Evolutionary conservation across 371 early-diverging fungal species (phyloP), one percentile per base, ranked within the genome.

Genomic region (Syncephalastrum monosporum): DNA sequence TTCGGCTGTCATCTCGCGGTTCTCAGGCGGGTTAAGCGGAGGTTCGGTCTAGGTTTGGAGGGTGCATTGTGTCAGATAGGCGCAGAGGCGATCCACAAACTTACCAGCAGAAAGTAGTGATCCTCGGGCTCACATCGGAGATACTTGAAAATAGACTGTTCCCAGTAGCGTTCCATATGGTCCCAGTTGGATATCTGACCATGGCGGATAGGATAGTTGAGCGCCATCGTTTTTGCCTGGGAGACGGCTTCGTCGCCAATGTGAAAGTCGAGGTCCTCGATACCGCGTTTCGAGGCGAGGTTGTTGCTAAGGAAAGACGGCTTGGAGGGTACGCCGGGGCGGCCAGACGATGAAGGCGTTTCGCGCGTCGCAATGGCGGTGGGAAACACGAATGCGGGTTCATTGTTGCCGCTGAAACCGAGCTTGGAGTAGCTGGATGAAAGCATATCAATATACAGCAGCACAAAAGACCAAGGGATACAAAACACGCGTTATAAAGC

Each of bases 101-200:
- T 63, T 75, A 83, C 88, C 68, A 98, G 71, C 56, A 98, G 69
- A 67, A 98, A 96, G 67, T 87, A 83, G 72, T 98, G 98, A 73
- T 98, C 97, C 68, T 98, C 98, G 14, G 98, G 98, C 72, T 98
- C 97, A 75, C 97, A 96, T 56, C 96, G 86, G 65, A 98, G 72
- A 66, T 96, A 95, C 81, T 97, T 94, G 80, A 97, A 97, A 59
- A 98, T 92, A 65, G 90, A 92, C 61, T 95, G 94, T 76, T 97
- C 95, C 92, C 97, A 96, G 75, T 89, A 96, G 52, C 88, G 76
- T 72, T 94, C 95, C 94, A 93, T 94, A 57, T 91, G 88, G 79
- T 93, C 95, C 95, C 94, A 94, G 77, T 92, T 92, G 41, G 89
- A 90, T 58, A 94, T 90, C 76, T 91, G 91, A 38, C 95, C 95